A percentile compares a stretch with the other conserved stretches of the same genome.
Conservation (phyloP, 2,329 filamentous ascomycete species). For the Pseudocercospora ulei region DNA sequence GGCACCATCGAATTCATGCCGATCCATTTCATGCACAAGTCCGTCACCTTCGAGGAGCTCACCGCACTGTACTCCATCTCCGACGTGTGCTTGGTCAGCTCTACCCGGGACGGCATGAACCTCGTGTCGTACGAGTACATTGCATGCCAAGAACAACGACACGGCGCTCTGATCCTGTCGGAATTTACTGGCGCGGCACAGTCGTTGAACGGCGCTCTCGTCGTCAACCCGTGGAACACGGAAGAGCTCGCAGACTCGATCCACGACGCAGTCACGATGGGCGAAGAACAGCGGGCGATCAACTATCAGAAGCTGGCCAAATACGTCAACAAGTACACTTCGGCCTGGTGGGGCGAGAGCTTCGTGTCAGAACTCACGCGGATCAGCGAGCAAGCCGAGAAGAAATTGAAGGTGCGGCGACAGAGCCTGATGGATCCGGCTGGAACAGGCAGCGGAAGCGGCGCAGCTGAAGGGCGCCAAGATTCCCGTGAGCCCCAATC, state of each 20-base stretch:
- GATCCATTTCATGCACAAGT: constrained; percentile 97
- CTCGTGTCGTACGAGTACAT: constrained; percentile 98
- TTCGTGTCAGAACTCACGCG: constrained; percentile 74
- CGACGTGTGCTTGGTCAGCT: constrained; percentile 85
- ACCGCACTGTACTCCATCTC: constrained; percentile 87
- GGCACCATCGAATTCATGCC: constrained; percentile 98
- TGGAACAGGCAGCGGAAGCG: constrained; percentile 9
- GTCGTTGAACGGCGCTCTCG: constrained; percentile 81
- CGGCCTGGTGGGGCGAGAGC: constrained; percentile 89
- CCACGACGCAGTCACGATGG: constrained; percentile 95
- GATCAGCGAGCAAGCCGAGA: constrained; percentile 47
- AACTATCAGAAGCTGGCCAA: constrained; percentile 89
- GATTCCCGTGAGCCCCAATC: constrained; percentile 18
- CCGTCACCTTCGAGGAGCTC: constrained; percentile 86
- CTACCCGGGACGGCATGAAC: constrained; percentile 98
- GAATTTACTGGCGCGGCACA: constrained; percentile 96
- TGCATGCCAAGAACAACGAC: constrained; percentile 77
- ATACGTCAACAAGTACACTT: constrained; percentile 95
- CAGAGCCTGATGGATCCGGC: constrained; percentile 19
- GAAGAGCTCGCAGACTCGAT: constrained; percentile 89
- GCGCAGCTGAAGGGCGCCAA: constrained; percentile 12
- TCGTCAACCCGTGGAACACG: constrained; percentile 98
- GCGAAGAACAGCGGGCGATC: constrained; percentile 69
- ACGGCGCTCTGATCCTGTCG: constrained; percentile 88
- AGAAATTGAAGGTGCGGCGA: constrained; percentile 40